A percentile compares a stretch with the other conserved stretches of the same genome.
phyloP scores from a whole-genome alignment of 2,329 filamentous ascomycete species.

The Neodidymelliopsis sp. region DNA sequence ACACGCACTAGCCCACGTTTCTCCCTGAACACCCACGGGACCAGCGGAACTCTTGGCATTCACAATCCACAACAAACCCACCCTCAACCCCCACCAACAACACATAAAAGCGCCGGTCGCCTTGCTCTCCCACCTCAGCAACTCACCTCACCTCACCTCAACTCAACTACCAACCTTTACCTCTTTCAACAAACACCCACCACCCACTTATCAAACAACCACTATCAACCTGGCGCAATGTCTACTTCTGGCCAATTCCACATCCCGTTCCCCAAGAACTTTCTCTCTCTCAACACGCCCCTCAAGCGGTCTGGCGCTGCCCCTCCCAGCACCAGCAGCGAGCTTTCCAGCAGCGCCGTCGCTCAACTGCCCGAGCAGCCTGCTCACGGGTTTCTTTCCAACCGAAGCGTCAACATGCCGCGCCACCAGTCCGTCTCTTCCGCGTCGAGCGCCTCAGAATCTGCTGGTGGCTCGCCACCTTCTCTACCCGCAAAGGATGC shows the following conservation, averaged over 20 bases:
- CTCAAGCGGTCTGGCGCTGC: conserved; percentile 26
- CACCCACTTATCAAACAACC: conserved; percentile 12
- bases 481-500: conserved; percentile 34
- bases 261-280: conserved; percentile 47
- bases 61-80: conserved; percentile 17
- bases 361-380: conserved; percentile 29
- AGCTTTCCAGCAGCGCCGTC: conserved; percentile 22
- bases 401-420: conserved; percentile 29
- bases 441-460: conserved; percentile 25
- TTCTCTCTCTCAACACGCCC: conserved; percentile 47
- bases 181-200: conserved; percentile 8
- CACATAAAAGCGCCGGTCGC: conserved; percentile 29
- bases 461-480: conserved; percentile 37
- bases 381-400: conserved; percentile 49
- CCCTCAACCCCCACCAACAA: conserved; percentile 11
- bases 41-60: conserved; percentile 32
- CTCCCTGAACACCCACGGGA: conserved; percentile 26
- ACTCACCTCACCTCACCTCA: conserved; percentile 13
- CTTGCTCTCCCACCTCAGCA: conserved; percentile 8
- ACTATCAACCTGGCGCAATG: conserved; percentile 42
- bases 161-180: conserved; percentile 8
- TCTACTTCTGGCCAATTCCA: conserved; percentile 44
- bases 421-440: conserved; percentile 42
- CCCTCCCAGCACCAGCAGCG: conserved; percentile 10
- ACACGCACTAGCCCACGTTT: conserved; percentile 35